phyloP scores from a whole-genome alignment of 1,284 basidiomycete species.

The Volvariella volvacea region DNA sequence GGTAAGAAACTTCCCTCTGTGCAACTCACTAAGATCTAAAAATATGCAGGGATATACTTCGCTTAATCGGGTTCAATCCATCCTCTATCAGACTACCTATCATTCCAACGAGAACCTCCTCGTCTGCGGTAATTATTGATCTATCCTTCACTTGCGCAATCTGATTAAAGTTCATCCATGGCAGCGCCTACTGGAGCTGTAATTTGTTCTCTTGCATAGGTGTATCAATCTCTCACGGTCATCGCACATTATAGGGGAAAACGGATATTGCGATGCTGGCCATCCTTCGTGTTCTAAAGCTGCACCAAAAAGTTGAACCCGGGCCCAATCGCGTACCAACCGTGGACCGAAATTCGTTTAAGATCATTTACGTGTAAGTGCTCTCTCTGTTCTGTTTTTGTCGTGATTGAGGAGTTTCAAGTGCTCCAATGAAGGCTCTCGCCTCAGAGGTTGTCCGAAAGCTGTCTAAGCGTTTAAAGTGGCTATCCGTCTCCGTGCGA shows the following conservation, averaged over 20 bases:
- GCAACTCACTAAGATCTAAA: slow-evolving; percentile 4
- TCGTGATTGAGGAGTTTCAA: slow-evolving; percentile 20
- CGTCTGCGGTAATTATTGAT: slow-evolving; percentile 73
- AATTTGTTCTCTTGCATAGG: too few species aligned
- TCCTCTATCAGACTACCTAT: slow-evolving; percentile 93
- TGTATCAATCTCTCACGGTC: too few species aligned
- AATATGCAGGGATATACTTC: slow-evolving; percentile 70
- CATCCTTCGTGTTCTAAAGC: slow-evolving; percentile 83
- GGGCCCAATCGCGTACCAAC: slow-evolving; percentile 37
- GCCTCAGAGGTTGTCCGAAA: slow-evolving; percentile 96
- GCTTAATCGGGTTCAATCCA: slow-evolving; percentile 94
- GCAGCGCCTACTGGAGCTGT: slow-evolving; percentile 93
- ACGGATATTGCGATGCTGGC: slow-evolving; percentile 97
- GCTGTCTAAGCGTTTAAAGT: slow-evolving; percentile 83
- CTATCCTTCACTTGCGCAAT: slow-evolving; percentile 3
- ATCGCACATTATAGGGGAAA: too few species aligned
- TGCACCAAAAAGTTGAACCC: slow-evolving; percentile 43
- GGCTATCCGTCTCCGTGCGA: slow-evolving; percentile 83
- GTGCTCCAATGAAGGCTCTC: slow-evolving; percentile 97
- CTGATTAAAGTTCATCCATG: slow-evolving; percentile 9
- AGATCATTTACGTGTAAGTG: slow-evolving; percentile 92
- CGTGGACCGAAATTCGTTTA: slow-evolving; percentile 76
- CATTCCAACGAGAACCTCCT: slow-evolving; percentile 95
- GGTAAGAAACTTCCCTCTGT: slow-evolving; percentile 34
- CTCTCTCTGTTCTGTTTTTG: not conserved